Evolutionary conservation across 192 early-diverging fungal species (phyloP), one percentile per base, ranked within the genome.

Genomic region (Coemansia sp.): DNA sequence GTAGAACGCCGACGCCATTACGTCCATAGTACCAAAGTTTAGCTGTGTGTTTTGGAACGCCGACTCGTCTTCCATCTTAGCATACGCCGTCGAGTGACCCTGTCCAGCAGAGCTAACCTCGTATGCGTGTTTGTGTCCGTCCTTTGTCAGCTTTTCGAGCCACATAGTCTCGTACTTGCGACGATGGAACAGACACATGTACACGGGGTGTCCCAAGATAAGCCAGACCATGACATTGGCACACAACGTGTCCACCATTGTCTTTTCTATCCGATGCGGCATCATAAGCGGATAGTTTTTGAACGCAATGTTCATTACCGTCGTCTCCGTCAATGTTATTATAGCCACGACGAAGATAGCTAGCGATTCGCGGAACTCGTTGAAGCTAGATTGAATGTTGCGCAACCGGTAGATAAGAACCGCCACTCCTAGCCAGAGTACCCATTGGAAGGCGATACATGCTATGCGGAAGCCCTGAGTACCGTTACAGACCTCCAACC

Each of bases 341-440:
- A 83, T 83, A 33, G 73, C 69, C 29, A 78, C 63, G 5, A 65
- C 22, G 33, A 83, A 83, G 16, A 83, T 63, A 5, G 65, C 66
- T 31, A 83, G 57, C 15, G 80, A 83, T 65, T 83, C 75, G 72
- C 46, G 64, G 65, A 78, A 83, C 72, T 83, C 80, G 66, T 83
- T 83, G 46, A 83, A 83, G 55, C 80, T 83, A 44, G 80, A 75
- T 64, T 83, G 80, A 31, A 81, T 81, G 50, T 81, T 81, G 61
- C 79, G 79, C 73, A 81, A 68, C 20, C 79, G 66, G 71, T 63
- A 78, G 8, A 83, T 76, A 10, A 83, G 75, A 43, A 72, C 65
- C 3, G 72, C 72, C 7, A 73, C 72, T 9, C 72, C 71, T 0
- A 50, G 20, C 80, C 80, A 83, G 55, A 75, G 39, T 5, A 78